phyloP scores from a whole-genome alignment of 2,329 filamentous ascomycete species.

The Knufia petricola region DNA sequence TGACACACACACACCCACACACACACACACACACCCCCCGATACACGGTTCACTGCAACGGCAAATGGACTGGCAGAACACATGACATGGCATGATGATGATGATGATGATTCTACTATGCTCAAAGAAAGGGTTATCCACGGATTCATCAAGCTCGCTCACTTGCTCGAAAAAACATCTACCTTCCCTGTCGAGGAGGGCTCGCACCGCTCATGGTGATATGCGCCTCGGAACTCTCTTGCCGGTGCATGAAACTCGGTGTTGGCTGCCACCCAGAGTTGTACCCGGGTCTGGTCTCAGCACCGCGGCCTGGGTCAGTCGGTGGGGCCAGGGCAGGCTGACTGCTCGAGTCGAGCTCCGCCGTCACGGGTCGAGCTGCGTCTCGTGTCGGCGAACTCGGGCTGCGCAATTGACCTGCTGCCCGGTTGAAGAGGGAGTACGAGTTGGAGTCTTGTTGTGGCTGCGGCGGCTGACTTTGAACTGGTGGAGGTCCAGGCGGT shows the following conservation, averaged over 20 bases:
- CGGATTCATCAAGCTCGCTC: too few relatives aligned
- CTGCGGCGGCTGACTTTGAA: neutral
- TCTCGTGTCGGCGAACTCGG: neutral
- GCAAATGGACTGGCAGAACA: too few relatives aligned
- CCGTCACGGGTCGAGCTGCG: neutral
- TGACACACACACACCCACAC: too few relatives aligned
- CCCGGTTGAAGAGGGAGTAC: slow-evolving; percentile 14
- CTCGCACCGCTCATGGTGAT: slow-evolving; percentile 16
- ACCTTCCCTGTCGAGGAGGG: neutral
- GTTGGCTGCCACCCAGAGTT: slow-evolving; percentile 17
- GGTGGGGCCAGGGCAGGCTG: slow-evolving; percentile 13
- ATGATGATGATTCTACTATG: too few relatives aligned
- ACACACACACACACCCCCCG: too few relatives aligned
- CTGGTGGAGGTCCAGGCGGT: neutral
- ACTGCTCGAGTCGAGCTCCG: slow-evolving; percentile 3
- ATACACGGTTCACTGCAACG: too few relatives aligned
- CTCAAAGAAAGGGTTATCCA: too few relatives aligned
- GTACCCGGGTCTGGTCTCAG: slow-evolving; percentile 12
- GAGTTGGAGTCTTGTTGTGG: slow-evolving; percentile 10
- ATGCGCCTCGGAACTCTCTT: slow-evolving; percentile 18
- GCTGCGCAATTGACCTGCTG: slow-evolving; percentile 6
- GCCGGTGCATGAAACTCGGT: slow-evolving; percentile 17
- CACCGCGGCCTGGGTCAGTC: slow-evolving; percentile 10
- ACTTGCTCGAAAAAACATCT: too few relatives aligned
- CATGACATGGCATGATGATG: too few relatives aligned